Conservation (phyloP, 306 rosid species). For the Vigna angularis region DNA sequence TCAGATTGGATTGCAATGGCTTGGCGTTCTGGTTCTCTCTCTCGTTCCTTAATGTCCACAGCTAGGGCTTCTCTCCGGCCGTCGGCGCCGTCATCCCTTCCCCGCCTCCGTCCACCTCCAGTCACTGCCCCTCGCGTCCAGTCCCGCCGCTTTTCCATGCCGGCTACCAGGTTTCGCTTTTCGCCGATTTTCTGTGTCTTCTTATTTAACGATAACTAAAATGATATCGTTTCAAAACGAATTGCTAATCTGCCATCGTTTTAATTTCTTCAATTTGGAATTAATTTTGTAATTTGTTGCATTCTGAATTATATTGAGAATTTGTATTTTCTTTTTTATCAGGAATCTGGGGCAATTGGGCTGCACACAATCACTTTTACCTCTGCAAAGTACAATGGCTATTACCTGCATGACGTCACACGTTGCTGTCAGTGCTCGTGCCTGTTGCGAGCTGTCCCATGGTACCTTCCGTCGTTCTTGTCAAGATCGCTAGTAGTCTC, state of each 20-base stretch:
- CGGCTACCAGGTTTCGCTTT: constrained; percentile 60
- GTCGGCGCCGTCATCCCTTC: constrained; percentile 59
- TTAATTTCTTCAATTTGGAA: background rate
- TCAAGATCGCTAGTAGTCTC: constrained; percentile 98
- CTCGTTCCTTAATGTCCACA: constrained; percentile 73
- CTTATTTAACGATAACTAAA: background rate
- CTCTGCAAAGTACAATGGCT: constrained; percentile 55
- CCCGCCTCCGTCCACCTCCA: constrained; percentile 71
- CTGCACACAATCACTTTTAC: constrained; percentile 76
- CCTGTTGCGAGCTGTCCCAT: constrained; percentile 88
- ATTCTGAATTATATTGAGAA: background rate
- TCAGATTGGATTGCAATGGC: constrained; percentile 46
- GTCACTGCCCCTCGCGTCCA: constrained; percentile 69
- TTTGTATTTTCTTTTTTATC: background rate
- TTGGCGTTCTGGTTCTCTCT: constrained; percentile 78
- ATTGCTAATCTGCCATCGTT: background rate
- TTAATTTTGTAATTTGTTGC: background rate
- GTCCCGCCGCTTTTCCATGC: constrained; percentile 73
- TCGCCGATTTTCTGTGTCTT: background rate
- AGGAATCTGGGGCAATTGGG: constrained; percentile 92
- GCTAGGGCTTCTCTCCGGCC: constrained; percentile 77
- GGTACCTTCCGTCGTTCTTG: constrained; percentile 99
- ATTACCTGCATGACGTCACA: constrained; percentile 68
- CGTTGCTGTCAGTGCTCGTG: constrained; percentile 60
- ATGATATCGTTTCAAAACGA: background rate